Evolutionary conservation across 2,329 filamentous ascomycete genomes (phyloP).

Genomic region (Fusarium secorum): DNA sequence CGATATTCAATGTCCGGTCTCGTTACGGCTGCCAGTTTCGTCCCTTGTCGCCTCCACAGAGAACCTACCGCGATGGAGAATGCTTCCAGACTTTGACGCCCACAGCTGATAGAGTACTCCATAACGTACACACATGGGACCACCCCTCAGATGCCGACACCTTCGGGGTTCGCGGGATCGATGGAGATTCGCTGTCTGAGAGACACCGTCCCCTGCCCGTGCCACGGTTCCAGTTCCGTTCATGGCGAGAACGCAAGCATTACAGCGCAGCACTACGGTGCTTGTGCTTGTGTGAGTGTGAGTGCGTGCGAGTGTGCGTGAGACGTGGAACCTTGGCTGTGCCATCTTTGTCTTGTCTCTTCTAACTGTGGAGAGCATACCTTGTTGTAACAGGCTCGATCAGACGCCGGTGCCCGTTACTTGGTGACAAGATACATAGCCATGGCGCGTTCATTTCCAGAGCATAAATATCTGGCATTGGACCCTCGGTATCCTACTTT

Average conservation of each 20-base stretch:
- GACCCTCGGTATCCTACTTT: constrained; percentile 21
- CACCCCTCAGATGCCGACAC: constrained; percentile 35
- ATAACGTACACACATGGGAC: constrained; percentile 3
- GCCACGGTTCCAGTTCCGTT: constrained; percentile 32
- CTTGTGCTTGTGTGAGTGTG: constrained; percentile 4
- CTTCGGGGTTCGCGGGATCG: constrained; percentile 41
- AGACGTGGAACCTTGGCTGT: constrained; percentile 36
- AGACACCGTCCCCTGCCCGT: constrained; percentile 20
- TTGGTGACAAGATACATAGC: constrained; percentile 18
- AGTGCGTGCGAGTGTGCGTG: constrained; percentile 7
- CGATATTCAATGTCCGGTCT: constrained; percentile 12
- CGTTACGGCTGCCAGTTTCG: constrained; percentile 2
- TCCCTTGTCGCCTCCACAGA: neutral
- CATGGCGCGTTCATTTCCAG: constrained; percentile 20
- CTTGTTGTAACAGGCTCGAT: constrained; percentile 23
- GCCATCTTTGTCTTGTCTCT: neutral
- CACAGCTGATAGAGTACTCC: constrained; percentile 1
- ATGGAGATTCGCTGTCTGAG: constrained; percentile 38
- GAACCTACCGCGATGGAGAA: constrained; percentile 10
- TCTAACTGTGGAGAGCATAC: constrained; percentile 1
- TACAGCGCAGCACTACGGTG: constrained; percentile 6
- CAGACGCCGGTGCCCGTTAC: constrained; percentile 18
- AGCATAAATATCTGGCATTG: constrained; percentile 42
- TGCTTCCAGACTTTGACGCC: constrained; percentile 16
- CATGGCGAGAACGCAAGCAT: constrained; percentile 13